These are phyloP conservation scores for Phialophora macrospora DNA, from an alignment of 2,329 filamentous ascomycete genomes.

Conservation along the genomic window DNA sequence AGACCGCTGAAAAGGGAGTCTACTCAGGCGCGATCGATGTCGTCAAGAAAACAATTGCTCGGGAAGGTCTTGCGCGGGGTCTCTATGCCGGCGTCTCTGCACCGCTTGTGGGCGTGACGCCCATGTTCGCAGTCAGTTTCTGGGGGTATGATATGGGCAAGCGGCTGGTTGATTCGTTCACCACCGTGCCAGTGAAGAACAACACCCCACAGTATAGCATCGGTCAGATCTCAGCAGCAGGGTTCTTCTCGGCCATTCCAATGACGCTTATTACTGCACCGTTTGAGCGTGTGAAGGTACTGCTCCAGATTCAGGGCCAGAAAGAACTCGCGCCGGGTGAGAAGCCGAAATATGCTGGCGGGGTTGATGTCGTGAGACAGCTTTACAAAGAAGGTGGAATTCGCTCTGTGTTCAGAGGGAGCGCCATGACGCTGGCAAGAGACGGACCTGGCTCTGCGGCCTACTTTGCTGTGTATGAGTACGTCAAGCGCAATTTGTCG, in stretches of 20 bases:
- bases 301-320: conserved; percentile 96
- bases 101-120: conserved; percentile 91
- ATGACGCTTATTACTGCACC: conserved; percentile 99
- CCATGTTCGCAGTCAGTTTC: conserved; percentile 83
- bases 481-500: conserved; percentile 85
- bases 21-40: conserved; percentile 92
- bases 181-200: conserved; percentile 67
- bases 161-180: conserved; percentile 73
- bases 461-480: conserved; percentile 97
- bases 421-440: conserved; percentile 85
- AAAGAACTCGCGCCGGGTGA: conserved; percentile 82
- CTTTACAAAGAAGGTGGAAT: conserved; percentile 90
- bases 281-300: conserved; percentile 98
- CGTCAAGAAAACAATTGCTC: conserved; percentile 82
- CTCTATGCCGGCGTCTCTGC: conserved; percentile 97
- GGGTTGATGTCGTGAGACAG: conserved; percentile 87
- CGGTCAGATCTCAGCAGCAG: conserved; percentile 84
- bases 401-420: conserved; percentile 89
- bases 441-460: conserved; percentile 92
- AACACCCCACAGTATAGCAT: conserved; percentile 71
- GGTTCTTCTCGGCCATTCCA: conserved; percentile 96
- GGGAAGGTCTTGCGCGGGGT: conserved; percentile 78
- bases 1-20: conserved; percentile 92
- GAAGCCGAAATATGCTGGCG: conserved; percentile 89
- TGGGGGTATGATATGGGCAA: conserved; percentile 96